Base-by-base conservation (phyloP, 2,329 filamentous ascomycete species). In the Ophiostoma quercus region DNA sequence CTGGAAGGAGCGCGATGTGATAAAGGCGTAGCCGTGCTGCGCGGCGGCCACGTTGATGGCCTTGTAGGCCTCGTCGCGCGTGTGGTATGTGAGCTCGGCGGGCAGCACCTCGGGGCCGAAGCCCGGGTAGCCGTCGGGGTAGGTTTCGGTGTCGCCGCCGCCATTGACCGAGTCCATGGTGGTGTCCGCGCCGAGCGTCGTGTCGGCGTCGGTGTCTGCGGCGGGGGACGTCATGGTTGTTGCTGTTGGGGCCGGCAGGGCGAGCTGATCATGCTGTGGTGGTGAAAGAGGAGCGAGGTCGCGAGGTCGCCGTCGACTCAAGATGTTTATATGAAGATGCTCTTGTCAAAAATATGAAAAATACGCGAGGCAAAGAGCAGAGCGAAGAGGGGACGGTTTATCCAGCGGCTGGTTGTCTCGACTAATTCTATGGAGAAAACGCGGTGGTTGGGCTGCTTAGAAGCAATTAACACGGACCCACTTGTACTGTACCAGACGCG, bases 71-170 rank as follows among this genome's bases (percentile, higher is more conserved):
- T 71, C 70, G 14, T 71, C 70, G 60, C 70, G 70, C 12, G 66
- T 62, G 32, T 25, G 43, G 66, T 70, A 71, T 2, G 66, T 66
- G 16, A 22, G 12, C 29, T 70, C 70, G 7, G 66, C 12, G 8
- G 70, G 70, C n/a, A 71, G 67, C 16, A 71, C 70, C 39, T 71
- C 70, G 37, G 51, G 60, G 14, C 70, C 70, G 4, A 71, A 71
- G 0, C 68, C 70, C 3, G 70, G 70, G 47, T 68, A 71, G 16
- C 70, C 70, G 12, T 71, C 57, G 0, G 70, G 70, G 29, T 66
- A 70, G 4, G 9, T 39, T 54, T 60, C 34, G 14, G 7, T 65
- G 2, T 47, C 66, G 14, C 8, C 65, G 37, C 12, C 65, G 37
- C 65, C 39, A 34, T 39, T 32, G 12, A 43, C 37, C 5, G 37